Conservation (phyloP, 106 monocot genomes). For the Hemerocallis citrina region DNA sequence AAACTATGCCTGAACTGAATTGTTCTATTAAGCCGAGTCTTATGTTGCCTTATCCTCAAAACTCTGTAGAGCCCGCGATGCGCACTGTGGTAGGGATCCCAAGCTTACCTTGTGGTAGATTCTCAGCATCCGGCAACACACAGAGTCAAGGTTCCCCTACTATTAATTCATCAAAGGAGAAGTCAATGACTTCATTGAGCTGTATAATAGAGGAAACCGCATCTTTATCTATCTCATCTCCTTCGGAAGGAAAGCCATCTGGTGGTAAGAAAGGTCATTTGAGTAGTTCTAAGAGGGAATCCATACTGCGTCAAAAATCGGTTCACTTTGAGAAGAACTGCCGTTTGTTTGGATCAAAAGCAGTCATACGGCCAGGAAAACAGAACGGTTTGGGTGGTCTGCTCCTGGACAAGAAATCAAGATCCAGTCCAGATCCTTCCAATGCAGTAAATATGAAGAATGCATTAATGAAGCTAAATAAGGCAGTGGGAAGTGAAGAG, state of each 20-base stretch:
- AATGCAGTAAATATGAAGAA: constrained; percentile 27
- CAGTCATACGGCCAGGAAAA: constrained; percentile 38
- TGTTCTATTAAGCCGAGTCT: constrained; percentile 19
- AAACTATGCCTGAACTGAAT: constrained; percentile 22
- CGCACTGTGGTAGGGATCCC: constrained; percentile 34
- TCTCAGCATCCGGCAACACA: not conserved
- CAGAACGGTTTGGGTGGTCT: constrained; percentile 26
- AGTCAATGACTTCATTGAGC: constrained; percentile 11
- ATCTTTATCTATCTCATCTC: constrained; percentile 4
- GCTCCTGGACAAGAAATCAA: constrained; percentile 47
- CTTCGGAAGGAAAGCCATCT: constrained; percentile 11
- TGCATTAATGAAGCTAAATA: constrained; percentile 33
- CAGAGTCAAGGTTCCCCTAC: not conserved
- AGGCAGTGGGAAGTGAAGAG: constrained; percentile 7
- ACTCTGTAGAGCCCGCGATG: not conserved
- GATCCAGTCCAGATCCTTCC: too few species aligned
- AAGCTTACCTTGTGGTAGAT: constrained; percentile 20
- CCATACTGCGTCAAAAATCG: constrained; percentile 44
- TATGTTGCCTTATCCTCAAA: constrained; percentile 13
- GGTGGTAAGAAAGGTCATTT: constrained; percentile 36
- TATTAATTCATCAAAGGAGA: constrained; percentile 26
- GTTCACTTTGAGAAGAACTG: constrained; percentile 63
- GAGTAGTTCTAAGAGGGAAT: constrained; percentile 58
- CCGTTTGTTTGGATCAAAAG: constrained; percentile 63
- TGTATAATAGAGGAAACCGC: constrained; percentile 18